Evolutionary conservation across 2,329 filamentous ascomycete genomes (phyloP), one percentile per base, ranked within the genome.

Genomic region (Pseudogymnoascus sp.): DNA sequence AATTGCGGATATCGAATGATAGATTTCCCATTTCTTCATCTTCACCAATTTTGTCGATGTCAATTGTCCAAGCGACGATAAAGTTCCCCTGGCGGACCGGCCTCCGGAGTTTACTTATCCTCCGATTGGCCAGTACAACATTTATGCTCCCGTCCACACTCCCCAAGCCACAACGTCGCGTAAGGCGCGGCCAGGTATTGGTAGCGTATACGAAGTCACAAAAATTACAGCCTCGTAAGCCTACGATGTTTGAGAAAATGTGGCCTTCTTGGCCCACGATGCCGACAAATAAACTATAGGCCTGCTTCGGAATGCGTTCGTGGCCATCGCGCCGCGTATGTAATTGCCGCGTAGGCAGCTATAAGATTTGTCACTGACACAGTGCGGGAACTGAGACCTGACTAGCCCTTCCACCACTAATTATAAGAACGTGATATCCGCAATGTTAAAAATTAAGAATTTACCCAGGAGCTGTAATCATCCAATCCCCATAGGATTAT

Each of bases 91-190:
- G 21, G 21, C 3, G 9, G 27, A 18, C 27, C 27, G 48, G 9
- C 27, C 12, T 29, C 12, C 48, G 48, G 48, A 55, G 15, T 18
- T 18, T 55, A 55, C 10, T 1, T 55, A 55, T 55, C n/a, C 6
- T 7, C 48, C 48, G 48, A 55, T 55, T 55, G 48, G 48, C n/a
- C n/a, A 55, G 27, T 33, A 55, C 48, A 55, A 55, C 48, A 55
- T 33, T 8, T 4, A 33, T 33, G 9, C n/a, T 18, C 21, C 21
- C 21, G 21, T 21, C 21, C 21, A 21, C 21, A 21, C 21, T 52
- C 45, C n/a, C 25, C 1, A 48, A 29, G 13, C n/a, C 4, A 33
- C n/a, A 55, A 55, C n/a, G 4, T 18, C 27, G 21, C 2, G 5
- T 1, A 13, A 21, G 12, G 4, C 7, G 18, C 48, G 33, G 29